These are phyloP conservation scores for Crithidia sp. DNA, from an alignment of 208 protist genomes.

Conservation along the genomic window DNA sequence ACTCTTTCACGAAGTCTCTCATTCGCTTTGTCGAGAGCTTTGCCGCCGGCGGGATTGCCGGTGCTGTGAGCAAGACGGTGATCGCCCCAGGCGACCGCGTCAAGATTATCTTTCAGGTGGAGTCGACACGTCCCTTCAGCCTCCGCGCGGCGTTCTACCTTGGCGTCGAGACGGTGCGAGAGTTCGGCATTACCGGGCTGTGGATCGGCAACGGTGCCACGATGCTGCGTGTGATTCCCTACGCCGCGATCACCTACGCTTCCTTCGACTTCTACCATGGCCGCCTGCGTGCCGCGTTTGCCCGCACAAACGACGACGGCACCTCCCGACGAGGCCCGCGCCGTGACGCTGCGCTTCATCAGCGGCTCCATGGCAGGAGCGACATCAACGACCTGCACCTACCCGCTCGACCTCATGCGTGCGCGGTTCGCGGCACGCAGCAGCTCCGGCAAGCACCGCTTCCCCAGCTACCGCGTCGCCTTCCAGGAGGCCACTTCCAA, in stretches of 20 bases:
- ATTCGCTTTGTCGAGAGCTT: constrained; percentile 90
- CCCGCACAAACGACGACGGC: constrained; percentile 27
- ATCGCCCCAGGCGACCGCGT: constrained; percentile 94
- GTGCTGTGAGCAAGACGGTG: constrained; percentile 93
- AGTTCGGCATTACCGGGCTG: constrained; percentile 86
- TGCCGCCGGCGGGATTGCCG: constrained; percentile 93
- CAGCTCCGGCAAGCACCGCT: constrained; percentile 55
- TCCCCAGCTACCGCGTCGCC: constrained; percentile 77
- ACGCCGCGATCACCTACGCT: constrained; percentile 94
- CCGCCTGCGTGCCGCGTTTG: constrained; percentile 14
- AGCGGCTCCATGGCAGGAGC: constrained; percentile 93
- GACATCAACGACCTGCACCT: constrained; percentile 91
- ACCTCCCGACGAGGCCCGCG: constrained; percentile 47
- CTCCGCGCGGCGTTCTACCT: constrained; percentile 69
- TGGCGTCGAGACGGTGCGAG: constrained; percentile 73
- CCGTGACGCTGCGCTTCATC: constrained; percentile 72
- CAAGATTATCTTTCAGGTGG: constrained; percentile 97
- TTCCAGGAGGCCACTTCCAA: constrained; percentile 59
- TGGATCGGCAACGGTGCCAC: constrained; percentile 96
- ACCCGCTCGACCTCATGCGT: constrained; percentile 95
- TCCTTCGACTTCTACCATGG: constrained; percentile 93
- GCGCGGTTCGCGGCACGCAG: constrained; percentile 86
- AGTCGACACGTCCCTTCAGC: constrained; percentile 62
- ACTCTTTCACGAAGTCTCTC: constrained; percentile 39
- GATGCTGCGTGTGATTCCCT: constrained; percentile 94